Evolutionary conservation across 768 basidiomycete genomes (phyloP), one percentile per base, ranked within the genome.

Genomic region (Boletus insuetus): DNA sequence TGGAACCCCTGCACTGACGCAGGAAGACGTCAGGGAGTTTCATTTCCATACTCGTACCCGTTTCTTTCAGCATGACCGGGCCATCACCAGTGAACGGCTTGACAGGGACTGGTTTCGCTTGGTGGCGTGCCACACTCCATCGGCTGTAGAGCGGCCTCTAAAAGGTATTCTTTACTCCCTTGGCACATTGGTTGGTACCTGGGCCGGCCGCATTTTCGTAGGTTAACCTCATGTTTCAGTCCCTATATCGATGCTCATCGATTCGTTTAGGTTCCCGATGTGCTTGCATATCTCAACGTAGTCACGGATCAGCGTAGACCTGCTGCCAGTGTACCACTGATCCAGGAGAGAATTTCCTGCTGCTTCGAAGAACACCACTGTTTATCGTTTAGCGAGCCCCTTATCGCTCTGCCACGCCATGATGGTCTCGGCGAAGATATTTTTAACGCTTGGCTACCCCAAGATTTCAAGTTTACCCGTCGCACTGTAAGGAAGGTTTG

Each of bases 101-200:
- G 82, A 83, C 59, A 63, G 63, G 43, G 79, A 80, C 51, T 83
- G 81, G 81, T 73, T 69, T 58, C 75, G 81, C 35, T 58, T 79
- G 22, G 77, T 76, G 5, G 65, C 70, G 9, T 81, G 79, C 48
- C 65, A 74, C 53, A 70, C 79, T 48, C 68, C 73, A 5, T 74
- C 69, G 65, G 59, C 64, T 22, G 61, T 63, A 32, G 65, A 72
- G 40, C 64, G 66, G n/a, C 72, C 76, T 13, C 60, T 79, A 29
- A 73, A 74, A 55, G 77, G 78, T 20, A 58, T 68, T 3, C 72
- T 80, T 20, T 80, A 75, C 57, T 64, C 66, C n/a, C 68, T 72
- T 20, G 82, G 82, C 22, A 67, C 75, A 4, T 48, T 82, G 12
- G 60, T 64, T 38, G 82, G 81, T 29, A 67, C 65, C 12, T 82